These are phyloP conservation scores for Arabidopsis suecica DNA, from an alignment of 345 rosid species.

Conservation along the genomic window DNA sequence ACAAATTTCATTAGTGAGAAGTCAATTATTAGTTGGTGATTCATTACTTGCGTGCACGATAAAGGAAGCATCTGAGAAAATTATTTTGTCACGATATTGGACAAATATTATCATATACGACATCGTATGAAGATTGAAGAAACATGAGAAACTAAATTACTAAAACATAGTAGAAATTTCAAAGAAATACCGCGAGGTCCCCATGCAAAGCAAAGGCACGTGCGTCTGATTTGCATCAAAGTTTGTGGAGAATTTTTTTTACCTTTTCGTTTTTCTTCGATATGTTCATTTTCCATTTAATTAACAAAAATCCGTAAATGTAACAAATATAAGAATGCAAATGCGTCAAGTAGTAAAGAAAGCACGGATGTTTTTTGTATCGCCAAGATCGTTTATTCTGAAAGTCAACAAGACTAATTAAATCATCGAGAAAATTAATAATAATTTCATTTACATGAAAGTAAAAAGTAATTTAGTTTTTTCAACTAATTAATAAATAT, in stretches of 20 bases:
- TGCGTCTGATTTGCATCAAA: slow-evolving; percentile 60
- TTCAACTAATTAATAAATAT: background rate
- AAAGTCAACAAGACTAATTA: slow-evolving; percentile 1
- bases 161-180: slow-evolving; percentile 11
- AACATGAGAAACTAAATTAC: background rate
- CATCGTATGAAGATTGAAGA: background rate
- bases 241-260: slow-evolving; percentile 44
- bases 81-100: slow-evolving; percentile 13
- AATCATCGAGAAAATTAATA: background rate
- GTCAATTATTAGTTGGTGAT: slow-evolving; percentile 52
- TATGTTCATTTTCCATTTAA: slow-evolving; percentile 4
- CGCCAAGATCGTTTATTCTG: background rate
- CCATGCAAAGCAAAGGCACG: slow-evolving; percentile 60
- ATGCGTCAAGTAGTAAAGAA: slow-evolving; percentile 21
- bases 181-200: slow-evolving; percentile 35
- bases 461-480: background rate
- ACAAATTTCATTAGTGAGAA: slow-evolving; percentile 32
- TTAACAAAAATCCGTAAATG: background rate
- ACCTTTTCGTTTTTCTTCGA: slow-evolving; percentile 19
- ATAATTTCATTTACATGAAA: background rate
- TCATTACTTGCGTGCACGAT: slow-evolving; percentile 50
- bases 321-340: slow-evolving; percentile 17
- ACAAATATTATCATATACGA: background rate
- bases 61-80: slow-evolving; percentile 31
- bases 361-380: background rate